A percentile compares a stretch with the other conserved stretches of the same genome.
Evolutionary conservation across 495 filamentous ascomycete species (phyloP).

Genomic region (Emericellopsis terricola): DNA sequence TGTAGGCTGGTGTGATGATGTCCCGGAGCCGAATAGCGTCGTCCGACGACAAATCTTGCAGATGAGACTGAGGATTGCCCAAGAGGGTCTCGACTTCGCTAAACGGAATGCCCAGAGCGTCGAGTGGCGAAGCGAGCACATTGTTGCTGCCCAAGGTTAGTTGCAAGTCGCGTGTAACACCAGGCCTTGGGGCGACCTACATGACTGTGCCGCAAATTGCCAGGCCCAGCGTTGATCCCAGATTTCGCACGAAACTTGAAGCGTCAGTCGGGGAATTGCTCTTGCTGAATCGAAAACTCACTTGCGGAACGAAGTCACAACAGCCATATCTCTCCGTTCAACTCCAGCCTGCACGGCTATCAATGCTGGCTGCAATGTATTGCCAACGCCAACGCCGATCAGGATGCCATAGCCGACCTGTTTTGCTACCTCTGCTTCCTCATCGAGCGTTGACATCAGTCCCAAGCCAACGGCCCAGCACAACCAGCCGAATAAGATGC

Average conservation of each 20-base stretch:
- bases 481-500: conserved; percentile 31
- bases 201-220: conserved; percentile 34
- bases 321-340: conserved; percentile 33
- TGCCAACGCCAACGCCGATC: conserved; percentile 33
- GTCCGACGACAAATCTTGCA: conserved; percentile 13
- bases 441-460: conserved; percentile 32
- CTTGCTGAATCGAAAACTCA: conserved; percentile 8
- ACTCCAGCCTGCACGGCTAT: conserved; percentile 36
- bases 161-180: too few species aligned
- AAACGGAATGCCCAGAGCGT: conserved; percentile 11
- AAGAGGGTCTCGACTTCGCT: conserved; percentile 9
- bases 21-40: conserved; percentile 19
- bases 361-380: conserved; percentile 32
- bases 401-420: conserved; percentile 34
- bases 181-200: too few species aligned
- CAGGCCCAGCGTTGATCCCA: conserved; percentile 34
- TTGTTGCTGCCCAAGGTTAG: conserved; percentile 34
- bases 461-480: conserved; percentile 35
- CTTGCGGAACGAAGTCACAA: conserved; percentile 35
- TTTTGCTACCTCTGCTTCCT: conserved; percentile 28
- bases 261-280: neutral
- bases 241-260: conserved; percentile 29
- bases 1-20: conserved; percentile 26
- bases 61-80: conserved; percentile 9
- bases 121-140: conserved; percentile 17